A percentile compares a stretch with the other conserved stretches of the same genome.
Evolutionary conservation across 371 early-diverging fungal species (phyloP).

Genomic region (Thermomucor indicae-seudaticae): DNA sequence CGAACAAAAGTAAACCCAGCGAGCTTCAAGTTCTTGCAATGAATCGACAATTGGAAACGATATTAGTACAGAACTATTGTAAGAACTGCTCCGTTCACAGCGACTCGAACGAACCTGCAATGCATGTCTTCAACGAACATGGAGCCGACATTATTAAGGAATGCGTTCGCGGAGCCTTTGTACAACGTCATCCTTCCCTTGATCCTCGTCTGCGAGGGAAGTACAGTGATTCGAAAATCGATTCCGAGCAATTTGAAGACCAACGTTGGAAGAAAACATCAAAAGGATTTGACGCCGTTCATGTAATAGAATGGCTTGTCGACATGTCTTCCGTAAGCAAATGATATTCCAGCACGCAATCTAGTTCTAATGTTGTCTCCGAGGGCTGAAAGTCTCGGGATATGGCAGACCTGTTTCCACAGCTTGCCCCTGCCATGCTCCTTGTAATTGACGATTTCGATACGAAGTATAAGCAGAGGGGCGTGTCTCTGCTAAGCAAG

Average conservation of each 20-base stretch:
- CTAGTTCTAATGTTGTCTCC: neutral
- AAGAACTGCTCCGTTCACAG: too few relatives aligned
- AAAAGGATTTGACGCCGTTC: conserved; percentile 11
- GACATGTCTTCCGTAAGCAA: conserved; percentile 18
- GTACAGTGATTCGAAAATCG: conserved; percentile 18
- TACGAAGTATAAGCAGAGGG: conserved; percentile 21
- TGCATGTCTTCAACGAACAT: too few relatives aligned
- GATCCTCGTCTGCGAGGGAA: neutral
- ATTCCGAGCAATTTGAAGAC: conserved; percentile 15
- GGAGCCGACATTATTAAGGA: too few relatives aligned
- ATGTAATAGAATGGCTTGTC: conserved; percentile 21
- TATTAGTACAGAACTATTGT: too few relatives aligned
- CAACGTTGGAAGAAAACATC: conserved; percentile 25
- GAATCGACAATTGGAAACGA: too few relatives aligned
- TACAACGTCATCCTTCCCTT: conserved; percentile 3
- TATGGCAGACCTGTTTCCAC: neutral
- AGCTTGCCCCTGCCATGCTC: conserved; percentile 26
- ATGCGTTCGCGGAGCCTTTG: conserved; percentile 4
- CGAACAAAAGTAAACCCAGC: too few relatives aligned
- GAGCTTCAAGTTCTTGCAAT: too few relatives aligned
- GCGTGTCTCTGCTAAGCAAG: conserved; percentile 21
- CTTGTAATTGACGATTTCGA: conserved; percentile 34
- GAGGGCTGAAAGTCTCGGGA: neutral
- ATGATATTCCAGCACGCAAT: too few relatives aligned
- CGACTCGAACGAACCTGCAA: too few relatives aligned